A percentile compares a stretch with the other conserved stretches of the same genome.
Conservation (phyloP, 331 rosid species). For the Quercus phellos region DNA sequence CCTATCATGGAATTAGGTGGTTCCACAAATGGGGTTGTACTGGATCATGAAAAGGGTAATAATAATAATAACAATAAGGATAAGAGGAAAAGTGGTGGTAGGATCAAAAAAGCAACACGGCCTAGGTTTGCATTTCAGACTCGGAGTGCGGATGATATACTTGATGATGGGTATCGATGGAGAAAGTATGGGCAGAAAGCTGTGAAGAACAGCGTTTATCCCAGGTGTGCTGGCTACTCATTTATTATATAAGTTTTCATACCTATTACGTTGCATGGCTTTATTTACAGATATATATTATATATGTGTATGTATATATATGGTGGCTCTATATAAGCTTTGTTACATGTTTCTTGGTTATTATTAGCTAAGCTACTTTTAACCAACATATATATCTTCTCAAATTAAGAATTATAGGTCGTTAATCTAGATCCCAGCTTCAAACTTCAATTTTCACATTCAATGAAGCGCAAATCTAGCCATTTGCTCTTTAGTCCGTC, state of each 20-base stretch:
- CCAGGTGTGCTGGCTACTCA: constrained; percentile 42
- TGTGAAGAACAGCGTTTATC: constrained; percentile 74
- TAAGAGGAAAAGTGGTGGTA: constrained; percentile 30
- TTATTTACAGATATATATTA: neutral
- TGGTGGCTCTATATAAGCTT: neutral
- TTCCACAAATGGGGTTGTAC: constrained; percentile 13
- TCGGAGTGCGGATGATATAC: constrained; percentile 77
- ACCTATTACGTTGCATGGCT: neutral
- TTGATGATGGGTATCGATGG: constrained; percentile 95
- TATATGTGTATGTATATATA: too few species aligned
- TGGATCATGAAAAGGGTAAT: constrained; percentile 20
- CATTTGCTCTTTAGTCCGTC: too few species aligned
- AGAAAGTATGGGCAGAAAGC: constrained; percentile 98
- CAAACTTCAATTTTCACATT: too few species aligned
- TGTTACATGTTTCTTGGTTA: neutral
- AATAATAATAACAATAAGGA: neutral
- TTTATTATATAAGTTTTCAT: neutral
- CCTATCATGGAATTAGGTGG: constrained; percentile 11
- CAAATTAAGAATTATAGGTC: neutral
- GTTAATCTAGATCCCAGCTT: too few species aligned
- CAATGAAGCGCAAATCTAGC: too few species aligned
- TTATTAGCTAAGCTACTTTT: neutral
- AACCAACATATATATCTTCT: neutral
- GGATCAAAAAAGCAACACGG: constrained; percentile 37
- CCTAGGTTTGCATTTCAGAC: constrained; percentile 96